Conservation (phyloP, 1,284 basidiomycete genomes). For the Puccinia hordei region DNA sequence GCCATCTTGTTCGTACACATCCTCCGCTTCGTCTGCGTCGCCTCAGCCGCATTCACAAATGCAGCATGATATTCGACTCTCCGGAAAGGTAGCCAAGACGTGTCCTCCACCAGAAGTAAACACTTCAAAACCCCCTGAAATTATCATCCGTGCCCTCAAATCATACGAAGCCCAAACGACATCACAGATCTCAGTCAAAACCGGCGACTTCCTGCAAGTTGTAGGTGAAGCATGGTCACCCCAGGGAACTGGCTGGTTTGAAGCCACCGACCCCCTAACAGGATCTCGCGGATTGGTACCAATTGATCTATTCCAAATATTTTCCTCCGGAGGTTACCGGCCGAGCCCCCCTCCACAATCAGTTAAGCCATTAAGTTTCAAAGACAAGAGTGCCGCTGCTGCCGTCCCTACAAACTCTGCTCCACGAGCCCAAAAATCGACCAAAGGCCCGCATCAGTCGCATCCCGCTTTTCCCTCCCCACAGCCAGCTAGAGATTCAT, state of each 20-base stretch:
- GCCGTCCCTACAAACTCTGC: background rate
- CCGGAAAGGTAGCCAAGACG: slow-evolving; percentile 54
- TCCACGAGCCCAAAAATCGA: slow-evolving; percentile 1
- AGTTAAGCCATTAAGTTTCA: slow-evolving; percentile 9
- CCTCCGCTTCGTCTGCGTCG: slow-evolving; percentile 18
- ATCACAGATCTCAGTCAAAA: slow-evolving; percentile 84
- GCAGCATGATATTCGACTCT: slow-evolving; percentile 50
- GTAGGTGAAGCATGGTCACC: slow-evolving; percentile 68
- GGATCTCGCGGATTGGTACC: slow-evolving; percentile 90
- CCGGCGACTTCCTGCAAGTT: slow-evolving; percentile 98
- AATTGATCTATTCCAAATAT: slow-evolving; percentile 68
- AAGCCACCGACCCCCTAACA: slow-evolving; percentile 72
- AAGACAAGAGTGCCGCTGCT: background rate
- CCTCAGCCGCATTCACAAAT: background rate
- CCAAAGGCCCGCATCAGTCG: slow-evolving; percentile 16
- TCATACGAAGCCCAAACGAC: slow-evolving; percentile 73
- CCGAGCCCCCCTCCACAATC: slow-evolving; percentile 54
- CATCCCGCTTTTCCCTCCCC: slow-evolving; percentile 1
- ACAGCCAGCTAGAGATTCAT: background rate
- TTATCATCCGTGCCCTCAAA: slow-evolving; percentile 84
- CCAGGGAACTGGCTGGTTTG: slow-evolving; percentile 61
- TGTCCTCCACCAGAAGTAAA: slow-evolving; percentile 54
- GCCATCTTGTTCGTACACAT: slow-evolving; percentile 12
- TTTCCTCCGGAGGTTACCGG: slow-evolving; percentile 39
- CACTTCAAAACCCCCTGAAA: slow-evolving; percentile 74